Evolutionary conservation across 331 rosid species (phyloP), one percentile per base, ranked within the genome.

Genomic region (Rosa hybrid): DNA sequence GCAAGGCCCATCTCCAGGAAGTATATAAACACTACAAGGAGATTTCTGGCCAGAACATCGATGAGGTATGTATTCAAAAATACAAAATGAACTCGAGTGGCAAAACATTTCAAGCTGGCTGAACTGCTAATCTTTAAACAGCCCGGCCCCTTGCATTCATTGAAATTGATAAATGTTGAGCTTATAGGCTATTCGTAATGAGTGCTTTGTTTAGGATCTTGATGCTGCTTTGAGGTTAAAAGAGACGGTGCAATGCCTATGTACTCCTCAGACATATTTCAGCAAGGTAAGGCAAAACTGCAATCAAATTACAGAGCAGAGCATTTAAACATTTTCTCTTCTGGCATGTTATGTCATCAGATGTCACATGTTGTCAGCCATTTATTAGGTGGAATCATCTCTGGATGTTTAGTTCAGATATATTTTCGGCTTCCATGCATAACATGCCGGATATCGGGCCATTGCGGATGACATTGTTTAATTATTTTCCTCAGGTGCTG

Each of bases 191-290:
- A 50, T n/a, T 44, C 50, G 17, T 62, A 51, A 71, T 75, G 23
- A 13, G 53, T 78, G 16, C 64, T 77, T 59, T 80, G 68, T 20
- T 11, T 73, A 96, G 99, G 98, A 96, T 78, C 84, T 90, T 80
- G 87, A 73, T 39, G 78, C 72, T 27, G 89, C 86, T 62, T 56
- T 84, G 73, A 86, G 87, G 81, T 77, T 96, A 67, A 89, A 88
- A 72, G 97, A 90, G 78, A 72, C 91, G 4, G 89, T 93, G 77
- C 86, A 87, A 74, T 96, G 97, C 84, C 89, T 96, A 46, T 90
- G 92, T 75, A 76, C 80, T 71, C 97, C 99, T 20, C 90, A 85
- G n/a, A 76, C 78, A 71, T 91, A 93, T 78, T 96, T 88, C 78
- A 82, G 92, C 38, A 82, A 87, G 90, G 98, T 93, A 82, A 74